Percentiles rank a stretch among this genome's conserved stretches.
These are phyloP conservation scores for Ramaria sp. DNA, from an alignment of 768 basidiomycete species.

Conservation along the genomic window DNA sequence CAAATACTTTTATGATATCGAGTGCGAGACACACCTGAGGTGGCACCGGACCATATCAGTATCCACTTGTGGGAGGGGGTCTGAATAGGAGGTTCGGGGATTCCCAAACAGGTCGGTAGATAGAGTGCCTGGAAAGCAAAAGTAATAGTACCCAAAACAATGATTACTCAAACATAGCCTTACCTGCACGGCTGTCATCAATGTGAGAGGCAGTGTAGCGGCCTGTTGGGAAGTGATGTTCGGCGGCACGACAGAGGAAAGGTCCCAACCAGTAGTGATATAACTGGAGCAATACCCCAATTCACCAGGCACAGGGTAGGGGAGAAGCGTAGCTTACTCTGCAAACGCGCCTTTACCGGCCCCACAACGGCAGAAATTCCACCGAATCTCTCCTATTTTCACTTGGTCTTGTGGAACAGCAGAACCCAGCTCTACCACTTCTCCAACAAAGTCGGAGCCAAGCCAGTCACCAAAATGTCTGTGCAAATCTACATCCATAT, in stretches of 20 bases:
- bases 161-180: background rate
- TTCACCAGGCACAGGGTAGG: background rate
- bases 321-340: background rate
- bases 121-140: background rate
- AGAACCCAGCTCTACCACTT: conserved; percentile 1
- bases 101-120: background rate
- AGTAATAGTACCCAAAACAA: background rate
- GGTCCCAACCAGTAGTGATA: background rate
- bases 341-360: background rate
- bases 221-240: background rate
- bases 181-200: background rate
- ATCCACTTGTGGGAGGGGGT: background rate
- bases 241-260: background rate
- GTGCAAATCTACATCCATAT: background rate
- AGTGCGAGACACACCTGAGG: background rate
- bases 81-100: background rate
- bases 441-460: conserved; percentile 1
- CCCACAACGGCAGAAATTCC: background rate
- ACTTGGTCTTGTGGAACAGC: conserved; percentile 3
- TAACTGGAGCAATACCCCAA: background rate
- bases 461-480: background rate
- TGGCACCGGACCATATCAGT: background rate
- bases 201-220: background rate
- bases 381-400: conserved; percentile 3
- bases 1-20: too few relatives aligned